Percentiles rank a stretch among this genome's conserved stretches.
Evolutionary conservation across 352 stramenopile genomes (phyloP).

Genomic region (Aphanomyces euteiches): DNA sequence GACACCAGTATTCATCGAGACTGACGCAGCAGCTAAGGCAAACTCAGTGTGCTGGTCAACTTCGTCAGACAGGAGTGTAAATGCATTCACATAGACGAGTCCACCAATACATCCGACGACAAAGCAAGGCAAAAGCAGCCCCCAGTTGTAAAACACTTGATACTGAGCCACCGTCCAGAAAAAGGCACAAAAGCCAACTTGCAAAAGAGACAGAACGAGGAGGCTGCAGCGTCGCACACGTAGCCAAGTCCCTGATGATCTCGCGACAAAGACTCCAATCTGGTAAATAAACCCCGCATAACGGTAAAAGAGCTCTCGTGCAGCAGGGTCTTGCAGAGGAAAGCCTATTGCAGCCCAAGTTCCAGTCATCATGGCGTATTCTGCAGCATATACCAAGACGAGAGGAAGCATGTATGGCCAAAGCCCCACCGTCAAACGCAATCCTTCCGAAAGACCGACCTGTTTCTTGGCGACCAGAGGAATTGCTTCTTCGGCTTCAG

Average conservation of each 20-base stretch:
- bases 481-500: constrained; percentile 1
- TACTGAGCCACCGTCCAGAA: constrained; percentile 74
- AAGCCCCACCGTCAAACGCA: constrained; percentile 73
- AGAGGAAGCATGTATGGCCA: constrained; percentile 90
- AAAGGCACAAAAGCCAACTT: constrained; percentile 81
- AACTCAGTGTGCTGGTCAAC: constrained; percentile 79
- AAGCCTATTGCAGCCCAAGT: constrained; percentile 94
- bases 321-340: constrained; percentile 62
- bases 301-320: constrained; percentile 86
- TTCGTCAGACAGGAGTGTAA: constrained; percentile 83
- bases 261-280: constrained; percentile 89
- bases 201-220: constrained; percentile 64
- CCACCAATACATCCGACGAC: constrained; percentile 85
- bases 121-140: constrained; percentile 77
- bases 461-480: constrained; percentile 5
- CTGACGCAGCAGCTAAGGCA: constrained; percentile 80
- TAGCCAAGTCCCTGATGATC: constrained; percentile 63
- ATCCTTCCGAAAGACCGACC: constrained; percentile 42
- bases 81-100: constrained; percentile 90
- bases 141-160: constrained; percentile 86
- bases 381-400: constrained; percentile 89
- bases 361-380: constrained; percentile 92
- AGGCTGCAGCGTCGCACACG: constrained; percentile 26
- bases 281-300: constrained; percentile 90
- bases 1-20: constrained; percentile 87